Percentiles rank a stretch among this genome's conserved stretches.
These are phyloP conservation scores for Camelina neglecta DNA, from an alignment of 345 rosid species.

Conservation along the genomic window DNA sequence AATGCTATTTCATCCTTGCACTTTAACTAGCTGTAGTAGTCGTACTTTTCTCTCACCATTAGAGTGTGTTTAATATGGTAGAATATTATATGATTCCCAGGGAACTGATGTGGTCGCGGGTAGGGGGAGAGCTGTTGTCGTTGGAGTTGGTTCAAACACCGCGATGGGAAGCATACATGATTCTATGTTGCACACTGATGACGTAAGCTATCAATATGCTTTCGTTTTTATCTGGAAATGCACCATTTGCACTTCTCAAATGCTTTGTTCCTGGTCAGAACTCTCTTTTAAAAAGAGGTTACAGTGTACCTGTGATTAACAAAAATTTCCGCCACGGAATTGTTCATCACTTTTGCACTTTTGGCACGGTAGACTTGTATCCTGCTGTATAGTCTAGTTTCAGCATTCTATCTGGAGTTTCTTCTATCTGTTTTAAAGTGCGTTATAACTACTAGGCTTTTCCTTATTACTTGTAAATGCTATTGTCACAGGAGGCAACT, in stretches of 20 bases:
- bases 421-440: constrained; percentile 25
- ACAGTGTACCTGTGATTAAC: constrained; percentile 8
- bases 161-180: constrained; percentile 99
- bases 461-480: constrained; percentile 33
- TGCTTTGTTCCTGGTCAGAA: constrained; percentile 6
- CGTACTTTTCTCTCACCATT: constrained; percentile 14
- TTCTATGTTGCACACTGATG: constrained; percentile 92
- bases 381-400: constrained; percentile 28
- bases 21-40: constrained; percentile 13
- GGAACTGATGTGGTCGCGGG: constrained; percentile 95
- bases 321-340: constrained; percentile 2
- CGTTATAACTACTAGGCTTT: constrained; percentile 15
- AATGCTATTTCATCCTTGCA: constrained; percentile 20
- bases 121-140: constrained; percentile 94
- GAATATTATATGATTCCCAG: constrained; percentile 57
- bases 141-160: constrained; percentile 93
- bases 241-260: constrained; percentile 11
- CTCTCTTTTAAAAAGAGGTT: constrained; percentile 8
- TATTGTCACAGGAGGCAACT: constrained; percentile 78
- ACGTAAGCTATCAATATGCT: constrained; percentile 57
- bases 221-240: constrained; percentile 19
- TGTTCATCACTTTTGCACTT: constrained; percentile 11
- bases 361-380: constrained; percentile 10
- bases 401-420: not conserved
- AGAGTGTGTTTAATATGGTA: constrained; percentile 26